These are phyloP conservation scores for Cordyceps javanica DNA, from an alignment of 2,329 filamentous ascomycete species.

Conservation along the genomic window DNA sequence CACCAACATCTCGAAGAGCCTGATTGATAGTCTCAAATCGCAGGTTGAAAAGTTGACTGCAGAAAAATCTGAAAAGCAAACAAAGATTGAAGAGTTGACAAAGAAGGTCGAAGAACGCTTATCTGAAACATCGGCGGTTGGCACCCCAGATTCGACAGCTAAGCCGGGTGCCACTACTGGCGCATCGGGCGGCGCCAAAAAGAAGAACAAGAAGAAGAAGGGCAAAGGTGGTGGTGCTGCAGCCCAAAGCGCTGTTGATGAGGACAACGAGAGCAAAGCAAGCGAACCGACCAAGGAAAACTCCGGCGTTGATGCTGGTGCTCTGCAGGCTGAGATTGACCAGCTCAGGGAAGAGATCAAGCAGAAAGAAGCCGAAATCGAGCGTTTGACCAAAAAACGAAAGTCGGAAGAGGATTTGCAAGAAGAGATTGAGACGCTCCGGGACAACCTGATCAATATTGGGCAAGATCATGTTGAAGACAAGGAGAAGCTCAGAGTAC, in stretches of 20 bases:
- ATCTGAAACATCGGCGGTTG: constrained; percentile 20
- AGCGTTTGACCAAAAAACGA: constrained; percentile 61
- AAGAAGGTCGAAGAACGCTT: constrained; percentile 34
- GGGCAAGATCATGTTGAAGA: constrained; percentile 80
- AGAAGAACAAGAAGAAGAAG: constrained; percentile 72
- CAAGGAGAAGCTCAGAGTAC: constrained; percentile 67
- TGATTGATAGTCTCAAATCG: constrained; percentile 30
- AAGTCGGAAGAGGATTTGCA: constrained; percentile 71
- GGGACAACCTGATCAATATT: constrained; percentile 71
- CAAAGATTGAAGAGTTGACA: constrained; percentile 34
- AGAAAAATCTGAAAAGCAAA: constrained; percentile 26
- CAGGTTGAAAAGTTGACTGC: constrained; percentile 32
- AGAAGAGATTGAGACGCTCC: constrained; percentile 80
- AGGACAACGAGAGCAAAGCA: constrained; percentile 31
- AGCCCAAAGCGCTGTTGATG: constrained; percentile 18
- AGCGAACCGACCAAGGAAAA: constrained; percentile 31
- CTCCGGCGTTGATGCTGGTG: constrained; percentile 28
- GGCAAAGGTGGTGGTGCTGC: constrained; percentile 64
- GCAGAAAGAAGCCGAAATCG: constrained; percentile 68
- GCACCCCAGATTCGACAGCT: constrained; percentile 4
- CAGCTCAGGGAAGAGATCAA: constrained; percentile 47
- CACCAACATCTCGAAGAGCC: constrained; percentile 35
- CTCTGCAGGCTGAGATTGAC: constrained; percentile 42
- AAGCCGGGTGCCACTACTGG: constrained; percentile 18
- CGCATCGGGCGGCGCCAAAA: constrained; percentile 29